A percentile compares a stretch with the other conserved stretches of the same genome.
Conservation (phyloP, 164 flowering plant species). For the Chimonanthus praecox region DNA sequence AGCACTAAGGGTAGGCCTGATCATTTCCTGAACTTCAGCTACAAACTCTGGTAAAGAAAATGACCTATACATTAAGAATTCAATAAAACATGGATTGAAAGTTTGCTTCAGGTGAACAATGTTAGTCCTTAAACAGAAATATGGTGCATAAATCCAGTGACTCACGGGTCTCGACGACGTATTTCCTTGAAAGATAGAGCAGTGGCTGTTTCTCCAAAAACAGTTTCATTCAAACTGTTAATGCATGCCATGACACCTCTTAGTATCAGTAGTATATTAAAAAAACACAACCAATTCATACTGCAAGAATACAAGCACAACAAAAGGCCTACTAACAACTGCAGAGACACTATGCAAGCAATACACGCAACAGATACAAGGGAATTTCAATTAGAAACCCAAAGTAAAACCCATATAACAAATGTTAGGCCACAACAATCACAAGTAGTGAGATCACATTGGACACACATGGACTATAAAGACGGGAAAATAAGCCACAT, state of each 20-base stretch:
- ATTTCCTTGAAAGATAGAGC: conserved; percentile 84
- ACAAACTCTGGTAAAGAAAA: conserved; percentile 93
- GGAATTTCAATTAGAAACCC: no score
- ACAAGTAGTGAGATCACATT: no score
- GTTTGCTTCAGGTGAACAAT: background rate
- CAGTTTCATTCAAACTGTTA: conserved; percentile 75
- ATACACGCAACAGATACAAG: no score
- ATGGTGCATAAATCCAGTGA: conserved; percentile 1
- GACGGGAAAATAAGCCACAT: no score
- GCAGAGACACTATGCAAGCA: no score
- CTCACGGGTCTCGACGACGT: conserved; percentile 88
- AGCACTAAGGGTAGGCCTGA: conserved; percentile 73
- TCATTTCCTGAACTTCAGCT: conserved; percentile 82
- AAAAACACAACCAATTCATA: background rate
- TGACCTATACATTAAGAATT: conserved; percentile 33
- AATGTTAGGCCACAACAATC: no score
- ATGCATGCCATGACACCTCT: background rate
- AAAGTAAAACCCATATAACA: no score
- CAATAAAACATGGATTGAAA: background rate
- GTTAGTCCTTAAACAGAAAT: conserved; percentile 1
- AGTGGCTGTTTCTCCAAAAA: conserved; percentile 82
- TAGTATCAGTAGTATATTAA: background rate
- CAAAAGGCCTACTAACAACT: no score
- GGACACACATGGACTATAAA: no score
- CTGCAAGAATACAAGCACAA: no score